Percentiles rank a stretch among this genome's conserved stretches.
Evolutionary conservation across 2,329 filamentous ascomycete species (phyloP).

Genomic region (Cladosporium sp.): DNA sequence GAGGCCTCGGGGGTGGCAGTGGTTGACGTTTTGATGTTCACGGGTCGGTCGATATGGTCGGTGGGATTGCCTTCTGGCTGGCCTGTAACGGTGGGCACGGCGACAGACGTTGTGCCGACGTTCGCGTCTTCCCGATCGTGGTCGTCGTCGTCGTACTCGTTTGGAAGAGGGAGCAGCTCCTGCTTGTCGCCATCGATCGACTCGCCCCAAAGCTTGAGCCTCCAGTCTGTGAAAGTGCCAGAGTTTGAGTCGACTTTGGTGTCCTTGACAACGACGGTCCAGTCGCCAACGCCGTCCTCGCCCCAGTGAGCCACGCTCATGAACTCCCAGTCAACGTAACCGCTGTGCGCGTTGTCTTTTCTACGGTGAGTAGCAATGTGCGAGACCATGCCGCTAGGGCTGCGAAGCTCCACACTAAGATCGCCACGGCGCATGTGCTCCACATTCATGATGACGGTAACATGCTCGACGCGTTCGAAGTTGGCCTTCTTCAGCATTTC

Average conservation of each 20-base stretch:
- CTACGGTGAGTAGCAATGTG: conserved; percentile 72
- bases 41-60: conserved; percentile 47
- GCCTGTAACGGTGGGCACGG: conserved; percentile 43
- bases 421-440: conserved; percentile 83
- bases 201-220: conserved; percentile 90
- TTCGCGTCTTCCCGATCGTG: conserved; percentile 58
- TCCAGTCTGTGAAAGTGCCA: conserved; percentile 85
- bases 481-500: conserved; percentile 79
- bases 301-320: conserved; percentile 99
- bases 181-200: conserved; percentile 69
- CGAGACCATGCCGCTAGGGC: conserved; percentile 73
- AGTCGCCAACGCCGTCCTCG: conserved; percentile 77
- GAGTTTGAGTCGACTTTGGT: conserved; percentile 67
- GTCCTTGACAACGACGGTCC: conserved; percentile 88
- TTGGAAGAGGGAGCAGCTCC: conserved; percentile 70
- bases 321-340: conserved; percentile 95
- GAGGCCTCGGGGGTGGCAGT: conserved; percentile 19
- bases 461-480: conserved; percentile 80
- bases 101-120: conserved; percentile 55
- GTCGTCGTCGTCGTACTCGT: conserved; percentile 74
- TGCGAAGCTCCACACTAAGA: conserved; percentile 83
- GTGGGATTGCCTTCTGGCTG: conserved; percentile 37
- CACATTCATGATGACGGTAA: conserved; percentile 96
- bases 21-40: conserved; percentile 51
- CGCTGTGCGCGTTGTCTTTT: conserved; percentile 58